These are phyloP conservation scores for Allium sativum DNA, from an alignment of 106 monocot species.

Conservation along the genomic window DNA sequence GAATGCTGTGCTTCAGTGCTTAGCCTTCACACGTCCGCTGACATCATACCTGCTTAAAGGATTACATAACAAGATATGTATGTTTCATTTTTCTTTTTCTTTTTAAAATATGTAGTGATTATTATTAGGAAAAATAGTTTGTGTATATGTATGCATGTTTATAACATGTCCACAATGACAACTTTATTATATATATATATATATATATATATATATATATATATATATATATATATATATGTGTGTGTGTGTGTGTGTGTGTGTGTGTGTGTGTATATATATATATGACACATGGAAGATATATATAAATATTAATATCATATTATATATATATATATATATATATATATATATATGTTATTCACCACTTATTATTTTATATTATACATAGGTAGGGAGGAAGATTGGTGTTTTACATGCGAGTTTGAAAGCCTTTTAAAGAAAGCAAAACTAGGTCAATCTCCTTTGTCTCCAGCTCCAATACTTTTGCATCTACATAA, in stretches of 20 bases:
- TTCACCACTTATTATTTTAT: neutral
- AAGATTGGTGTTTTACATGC: constrained; percentile 74
- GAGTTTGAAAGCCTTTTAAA: constrained; percentile 60
- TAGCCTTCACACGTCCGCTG: constrained; percentile 81
- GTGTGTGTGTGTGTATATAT: no score
- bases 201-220: no score
- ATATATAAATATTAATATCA: no score
- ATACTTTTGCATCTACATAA: constrained; percentile 63
- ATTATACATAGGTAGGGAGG: constrained; percentile 32
- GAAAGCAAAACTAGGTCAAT: constrained; percentile 42
- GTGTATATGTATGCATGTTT: neutral
- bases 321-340: no score
- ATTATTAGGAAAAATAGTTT: neutral
- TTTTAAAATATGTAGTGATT: neutral
- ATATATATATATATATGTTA: neutral
- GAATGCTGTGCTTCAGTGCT: constrained; percentile 83
- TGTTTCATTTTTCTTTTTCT: constrained; percentile 8
- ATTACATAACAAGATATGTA: constrained; percentile 65
- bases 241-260: no score
- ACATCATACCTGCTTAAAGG: constrained; percentile 64
- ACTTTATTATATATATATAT: no score
- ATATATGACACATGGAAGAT: no score
- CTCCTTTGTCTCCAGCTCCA: constrained; percentile 47
- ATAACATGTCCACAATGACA: no score
- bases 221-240: neutral